Percentiles rank a stretch among this genome's conserved stretches.
Evolutionary conservation across 352 stramenopile genomes (phyloP).

Genomic region (Phytophthora constricta): DNA sequence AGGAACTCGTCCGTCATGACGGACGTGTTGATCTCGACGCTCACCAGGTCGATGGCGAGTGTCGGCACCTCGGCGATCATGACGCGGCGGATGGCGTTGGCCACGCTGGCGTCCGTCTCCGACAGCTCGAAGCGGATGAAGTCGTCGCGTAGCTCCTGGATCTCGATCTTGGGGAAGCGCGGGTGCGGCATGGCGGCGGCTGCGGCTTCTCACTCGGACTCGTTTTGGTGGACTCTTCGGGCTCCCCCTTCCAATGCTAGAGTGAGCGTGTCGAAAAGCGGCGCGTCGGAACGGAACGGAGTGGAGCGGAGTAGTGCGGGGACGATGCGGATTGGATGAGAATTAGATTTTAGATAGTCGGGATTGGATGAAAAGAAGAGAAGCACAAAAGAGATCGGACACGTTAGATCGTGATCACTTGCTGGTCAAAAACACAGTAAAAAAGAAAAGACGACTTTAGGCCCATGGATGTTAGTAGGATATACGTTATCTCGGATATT

Average conservation of each 20-base stretch:
- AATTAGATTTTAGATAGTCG: neutral
- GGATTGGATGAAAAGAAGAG: neutral
- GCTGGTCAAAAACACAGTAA: too few relatives aligned
- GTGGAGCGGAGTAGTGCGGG: neutral
- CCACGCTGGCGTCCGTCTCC: conserved; percentile 96
- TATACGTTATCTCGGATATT: too few relatives aligned
- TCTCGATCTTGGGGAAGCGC: conserved; percentile 94
- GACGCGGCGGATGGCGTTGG: conserved; percentile 97
- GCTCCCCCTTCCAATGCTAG: conserved; percentile 19
- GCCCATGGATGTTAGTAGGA: too few relatives aligned
- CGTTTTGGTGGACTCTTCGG: too few relatives aligned
- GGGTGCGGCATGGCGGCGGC: conserved; percentile 76
- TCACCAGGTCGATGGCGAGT: conserved; percentile 99
- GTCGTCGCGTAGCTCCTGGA: conserved; percentile 94
- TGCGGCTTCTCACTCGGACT: too few relatives aligned
- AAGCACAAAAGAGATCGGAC: too few relatives aligned
- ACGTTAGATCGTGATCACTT: too few relatives aligned
- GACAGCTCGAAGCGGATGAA: conserved; percentile 98
- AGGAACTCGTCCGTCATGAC: conserved; percentile 99
- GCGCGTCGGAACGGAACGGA: neutral
- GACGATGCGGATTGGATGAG: neutral
- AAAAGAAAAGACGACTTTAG: too few relatives aligned
- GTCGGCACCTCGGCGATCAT: conserved; percentile 98
- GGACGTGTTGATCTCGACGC: conserved; percentile 97
- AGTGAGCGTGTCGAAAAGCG: conserved; percentile 20